Percentiles rank a stretch among this genome's conserved stretches.
These are phyloP conservation scores for Boletellus emodensis DNA, from an alignment of 768 basidiomycete genomes.

Conservation along the genomic window DNA sequence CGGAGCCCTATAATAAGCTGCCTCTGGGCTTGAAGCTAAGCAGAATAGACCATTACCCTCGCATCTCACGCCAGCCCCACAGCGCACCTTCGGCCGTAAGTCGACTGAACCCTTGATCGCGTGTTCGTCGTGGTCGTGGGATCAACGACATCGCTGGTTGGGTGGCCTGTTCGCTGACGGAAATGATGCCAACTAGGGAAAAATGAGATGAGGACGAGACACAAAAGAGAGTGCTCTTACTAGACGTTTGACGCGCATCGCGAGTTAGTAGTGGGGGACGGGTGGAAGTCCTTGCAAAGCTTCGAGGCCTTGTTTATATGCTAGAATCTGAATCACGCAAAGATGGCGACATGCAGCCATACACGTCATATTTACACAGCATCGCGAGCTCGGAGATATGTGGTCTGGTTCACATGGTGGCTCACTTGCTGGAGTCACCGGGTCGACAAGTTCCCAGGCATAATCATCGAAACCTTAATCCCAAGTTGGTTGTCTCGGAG, in stretches of 20 bases:
- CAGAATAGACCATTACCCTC: background rate
- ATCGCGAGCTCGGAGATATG: no score
- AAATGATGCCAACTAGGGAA: background rate
- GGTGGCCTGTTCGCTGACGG: background rate
- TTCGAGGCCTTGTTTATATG: no score
- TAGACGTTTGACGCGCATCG: no score
- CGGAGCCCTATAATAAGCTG: background rate
- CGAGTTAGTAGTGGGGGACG: background rate
- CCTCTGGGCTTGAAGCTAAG: background rate
- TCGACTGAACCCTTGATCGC: background rate
- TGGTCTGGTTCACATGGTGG: no score
- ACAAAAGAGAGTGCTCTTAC: background rate
- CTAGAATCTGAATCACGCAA: slow-evolving; percentile 4
- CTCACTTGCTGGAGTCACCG: no score
- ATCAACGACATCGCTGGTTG: background rate
- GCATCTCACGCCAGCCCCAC: background rate
- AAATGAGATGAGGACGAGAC: background rate
- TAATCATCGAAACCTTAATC: no score
- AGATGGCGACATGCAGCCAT: slow-evolving; percentile 3
- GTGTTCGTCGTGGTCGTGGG: background rate
- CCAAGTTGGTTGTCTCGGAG: no score
- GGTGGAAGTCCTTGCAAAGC: background rate
- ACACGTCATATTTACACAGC: background rate
- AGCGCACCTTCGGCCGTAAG: background rate
- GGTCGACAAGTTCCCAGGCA: no score